Conservation (phyloP, 805 yeast species). For the Candida silvicultrix region DNA sequence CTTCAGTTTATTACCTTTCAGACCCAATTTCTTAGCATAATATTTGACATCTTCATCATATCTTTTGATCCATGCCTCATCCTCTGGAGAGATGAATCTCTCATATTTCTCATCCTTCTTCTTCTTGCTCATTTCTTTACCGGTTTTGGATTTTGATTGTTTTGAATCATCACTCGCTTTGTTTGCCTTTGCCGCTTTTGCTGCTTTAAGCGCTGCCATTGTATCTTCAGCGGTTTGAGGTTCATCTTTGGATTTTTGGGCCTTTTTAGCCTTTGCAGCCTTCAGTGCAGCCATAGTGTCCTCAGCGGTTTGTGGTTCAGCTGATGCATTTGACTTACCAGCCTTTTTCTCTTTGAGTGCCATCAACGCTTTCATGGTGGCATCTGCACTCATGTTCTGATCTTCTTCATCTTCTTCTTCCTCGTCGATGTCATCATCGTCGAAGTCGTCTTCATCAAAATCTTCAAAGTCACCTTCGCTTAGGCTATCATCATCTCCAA, state of each 20-base stretch:
- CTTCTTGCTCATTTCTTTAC: conserved; percentile 7
- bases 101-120: conserved; percentile 7
- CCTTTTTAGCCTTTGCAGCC: conserved; percentile 17
- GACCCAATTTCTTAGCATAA: conserved; percentile 76
- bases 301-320: conserved; percentile 24
- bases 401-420: conserved; percentile 18
- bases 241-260: conserved; percentile 13
- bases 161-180: conserved; percentile 4
- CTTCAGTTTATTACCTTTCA: conserved; percentile 50
- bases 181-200: conserved; percentile 17
- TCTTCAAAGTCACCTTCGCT: conserved; percentile 20
- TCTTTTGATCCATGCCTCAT: conserved; percentile 40
- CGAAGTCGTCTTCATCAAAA: conserved; percentile 14
- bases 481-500: conserved; percentile 5
- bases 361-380: conserved; percentile 38
- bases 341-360: conserved; percentile 30
- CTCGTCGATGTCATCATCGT: conserved; percentile 12
- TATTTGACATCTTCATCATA: conserved; percentile 79
- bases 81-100: conserved; percentile 33
- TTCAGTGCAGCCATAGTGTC: conserved; percentile 37
- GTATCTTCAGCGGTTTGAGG: conserved; percentile 29
- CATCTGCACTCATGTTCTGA: conserved; percentile 27
- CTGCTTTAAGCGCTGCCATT: conserved; percentile 26
- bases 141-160: conserved; percentile 14
- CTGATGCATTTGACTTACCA: conserved; percentile 6